phyloP scores from a whole-genome alignment of 768 basidiomycete genomes.

The Boletus subcaerulescens region DNA sequence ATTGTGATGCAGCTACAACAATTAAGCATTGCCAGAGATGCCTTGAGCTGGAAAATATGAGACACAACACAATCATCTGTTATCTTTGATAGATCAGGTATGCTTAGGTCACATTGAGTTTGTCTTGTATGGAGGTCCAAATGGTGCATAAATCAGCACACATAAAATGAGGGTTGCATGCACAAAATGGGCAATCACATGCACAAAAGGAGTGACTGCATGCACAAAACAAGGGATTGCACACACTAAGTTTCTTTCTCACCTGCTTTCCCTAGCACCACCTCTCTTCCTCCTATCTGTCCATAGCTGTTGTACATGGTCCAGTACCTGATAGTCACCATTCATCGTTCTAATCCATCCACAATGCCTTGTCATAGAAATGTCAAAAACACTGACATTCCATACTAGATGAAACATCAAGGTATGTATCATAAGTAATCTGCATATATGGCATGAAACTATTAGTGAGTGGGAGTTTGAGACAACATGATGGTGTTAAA shows the following conservation, averaged over 20 bases:
- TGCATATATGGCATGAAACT: background rate
- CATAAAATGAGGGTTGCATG: too few species aligned
- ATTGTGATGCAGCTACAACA: too few species aligned
- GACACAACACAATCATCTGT: too few species aligned
- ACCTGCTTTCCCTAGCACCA: slow-evolving; percentile 12
- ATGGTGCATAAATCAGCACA: too few species aligned
- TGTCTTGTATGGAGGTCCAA: too few species aligned
- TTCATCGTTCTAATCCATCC: slow-evolving; percentile 26
- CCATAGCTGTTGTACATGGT: slow-evolving; percentile 34
- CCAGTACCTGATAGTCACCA: slow-evolving; percentile 27
- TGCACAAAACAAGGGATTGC: background rate
- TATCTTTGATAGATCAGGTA: too few species aligned
- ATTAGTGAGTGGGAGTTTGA: background rate
- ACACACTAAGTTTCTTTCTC: background rate
- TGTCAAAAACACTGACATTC: background rate
- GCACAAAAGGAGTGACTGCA: background rate
- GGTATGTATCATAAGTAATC: background rate
- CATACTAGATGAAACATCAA: background rate
- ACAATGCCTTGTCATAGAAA: slow-evolving; percentile 17
- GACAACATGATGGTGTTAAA: background rate
- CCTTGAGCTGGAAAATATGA: too few species aligned
- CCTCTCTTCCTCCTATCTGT: slow-evolving; percentile 2
- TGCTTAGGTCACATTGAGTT: too few species aligned
- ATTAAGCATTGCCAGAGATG: too few species aligned
- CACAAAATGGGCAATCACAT: too few species aligned